Conservation (phyloP, 495 filamentous ascomycete genomes). For the Aspergillus kassunensis region DNA sequence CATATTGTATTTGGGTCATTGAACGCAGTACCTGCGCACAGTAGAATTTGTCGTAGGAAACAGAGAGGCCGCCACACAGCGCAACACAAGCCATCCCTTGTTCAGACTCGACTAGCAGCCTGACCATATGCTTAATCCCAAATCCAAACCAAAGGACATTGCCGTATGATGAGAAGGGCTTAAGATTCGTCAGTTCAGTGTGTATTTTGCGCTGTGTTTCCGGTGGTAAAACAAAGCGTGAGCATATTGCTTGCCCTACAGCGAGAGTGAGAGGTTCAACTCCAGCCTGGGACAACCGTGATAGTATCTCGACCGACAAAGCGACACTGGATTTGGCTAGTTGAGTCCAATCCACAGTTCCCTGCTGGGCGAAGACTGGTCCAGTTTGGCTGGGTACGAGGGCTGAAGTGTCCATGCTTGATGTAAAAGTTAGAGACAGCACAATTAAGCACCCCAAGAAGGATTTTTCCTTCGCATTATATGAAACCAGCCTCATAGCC, state of each 20-base stretch:
- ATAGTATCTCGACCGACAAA: not conserved
- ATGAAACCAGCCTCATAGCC: no score
- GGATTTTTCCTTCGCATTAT: no score
- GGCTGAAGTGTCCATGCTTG: not conserved
- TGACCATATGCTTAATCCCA: not conserved
- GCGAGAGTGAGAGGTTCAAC: not conserved
- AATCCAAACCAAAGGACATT: not conserved
- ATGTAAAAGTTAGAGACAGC: no score
- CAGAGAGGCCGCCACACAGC: not conserved
- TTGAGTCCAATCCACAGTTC: slow-evolving; percentile 1
- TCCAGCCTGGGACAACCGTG: not conserved
- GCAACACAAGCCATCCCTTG: not conserved
- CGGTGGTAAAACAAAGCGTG: not conserved
- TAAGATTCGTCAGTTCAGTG: not conserved
- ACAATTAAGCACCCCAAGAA: no score
- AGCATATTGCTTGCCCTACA: not conserved
- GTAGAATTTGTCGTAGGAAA: not conserved
- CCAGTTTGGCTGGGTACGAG: not conserved
- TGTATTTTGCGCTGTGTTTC: not conserved
- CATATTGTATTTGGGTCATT: not conserved
- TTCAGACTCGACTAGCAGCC: not conserved
- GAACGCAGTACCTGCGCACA: not conserved
- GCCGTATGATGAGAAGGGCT: not conserved
- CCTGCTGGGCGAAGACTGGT: not conserved
- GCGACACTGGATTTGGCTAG: not conserved